These are phyloP conservation scores for Akanthomyces uredinophilus DNA, from an alignment of 2,329 filamentous ascomycete genomes.

Conservation along the genomic window DNA sequence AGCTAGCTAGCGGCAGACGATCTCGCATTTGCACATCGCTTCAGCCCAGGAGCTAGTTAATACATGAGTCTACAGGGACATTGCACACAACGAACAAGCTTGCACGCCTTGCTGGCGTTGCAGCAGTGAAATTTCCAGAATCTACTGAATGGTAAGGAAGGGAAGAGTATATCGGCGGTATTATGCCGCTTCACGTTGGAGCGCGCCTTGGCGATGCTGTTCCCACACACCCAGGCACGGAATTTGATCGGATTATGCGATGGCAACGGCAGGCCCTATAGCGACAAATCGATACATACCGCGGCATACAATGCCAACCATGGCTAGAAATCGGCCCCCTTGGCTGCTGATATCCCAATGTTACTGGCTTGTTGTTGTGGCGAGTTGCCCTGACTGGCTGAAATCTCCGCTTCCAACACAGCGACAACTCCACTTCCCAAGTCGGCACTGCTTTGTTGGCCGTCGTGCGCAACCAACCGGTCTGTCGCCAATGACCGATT, in stretches of 20 bases:
- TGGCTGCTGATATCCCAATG: neutral
- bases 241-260: neutral
- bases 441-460: neutral
- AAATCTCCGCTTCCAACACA: neutral
- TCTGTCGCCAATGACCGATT: neutral
- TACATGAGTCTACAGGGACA: neutral
- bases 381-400: neutral
- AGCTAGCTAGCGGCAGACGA: neutral
- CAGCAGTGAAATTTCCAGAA: neutral
- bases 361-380: neutral
- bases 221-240: neutral
- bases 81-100: neutral
- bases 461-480: neutral
- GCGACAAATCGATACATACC: neutral
- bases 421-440: neutral
- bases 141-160: neutral
- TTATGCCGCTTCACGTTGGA: neutral
- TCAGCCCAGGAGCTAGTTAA: neutral
- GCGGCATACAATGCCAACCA: neutral
- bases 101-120: neutral
- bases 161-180: neutral
- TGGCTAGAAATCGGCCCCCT: neutral
- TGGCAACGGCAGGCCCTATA: neutral
- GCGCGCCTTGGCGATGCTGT: neutral
- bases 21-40: slow-evolving; percentile 4